These are phyloP conservation scores for Colletotrichum gloeosporioides DNA, from an alignment of 2,329 filamentous ascomycete genomes.

Conservation along the genomic window DNA sequence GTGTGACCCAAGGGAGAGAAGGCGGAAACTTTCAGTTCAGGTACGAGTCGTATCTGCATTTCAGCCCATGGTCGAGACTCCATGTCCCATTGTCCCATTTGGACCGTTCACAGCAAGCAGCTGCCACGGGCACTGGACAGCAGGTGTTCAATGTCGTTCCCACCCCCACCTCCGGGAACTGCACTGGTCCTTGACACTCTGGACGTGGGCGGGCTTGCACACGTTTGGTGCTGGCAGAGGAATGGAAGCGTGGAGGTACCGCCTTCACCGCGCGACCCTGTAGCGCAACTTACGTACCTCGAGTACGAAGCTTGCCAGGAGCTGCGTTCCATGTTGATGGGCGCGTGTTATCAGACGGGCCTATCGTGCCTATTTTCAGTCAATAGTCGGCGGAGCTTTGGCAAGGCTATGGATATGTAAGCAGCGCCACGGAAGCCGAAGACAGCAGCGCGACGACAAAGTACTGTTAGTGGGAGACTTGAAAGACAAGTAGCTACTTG, in stretches of 20 bases:
- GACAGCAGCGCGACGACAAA: neutral
- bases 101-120: neutral
- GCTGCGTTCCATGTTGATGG: slow-evolving; percentile 19
- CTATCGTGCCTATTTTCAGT: neutral
- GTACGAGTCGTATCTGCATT: slow-evolving; percentile 20
- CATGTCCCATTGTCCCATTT: neutral
- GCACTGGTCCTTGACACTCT: neutral
- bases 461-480: neutral
- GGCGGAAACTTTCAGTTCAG: slow-evolving; percentile 12
- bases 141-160: neutral
- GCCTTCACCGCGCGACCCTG: neutral
- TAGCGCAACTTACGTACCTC: slow-evolving; percentile 15
- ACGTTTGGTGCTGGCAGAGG: neutral
- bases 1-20: slow-evolving; percentile 11
- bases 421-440: neutral
- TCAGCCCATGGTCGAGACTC: neutral
- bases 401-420: neutral
- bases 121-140: neutral
- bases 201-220: neutral
- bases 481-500: slow-evolving; percentile 10
- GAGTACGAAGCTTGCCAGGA: slow-evolving; percentile 16
- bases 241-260: neutral
- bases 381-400: neutral
- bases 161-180: slow-evolving; percentile 19
- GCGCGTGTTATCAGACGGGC: neutral